Conservation (phyloP, 1,139 yeast species). For the Candida smagusa region DNA sequence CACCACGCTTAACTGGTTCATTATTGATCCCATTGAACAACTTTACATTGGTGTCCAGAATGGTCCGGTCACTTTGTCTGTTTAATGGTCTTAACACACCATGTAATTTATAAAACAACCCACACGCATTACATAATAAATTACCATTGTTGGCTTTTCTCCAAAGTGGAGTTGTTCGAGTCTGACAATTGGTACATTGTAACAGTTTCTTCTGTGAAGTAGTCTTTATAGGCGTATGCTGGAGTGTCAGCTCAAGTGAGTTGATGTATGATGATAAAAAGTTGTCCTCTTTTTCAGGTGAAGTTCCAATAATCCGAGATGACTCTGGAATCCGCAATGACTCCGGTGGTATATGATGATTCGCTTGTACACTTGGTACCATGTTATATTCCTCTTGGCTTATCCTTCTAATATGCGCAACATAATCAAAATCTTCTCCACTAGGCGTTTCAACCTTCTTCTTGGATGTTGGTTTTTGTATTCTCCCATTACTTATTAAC, state of each 20-base stretch:
- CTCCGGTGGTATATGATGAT: neutral
- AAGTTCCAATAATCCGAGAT: neutral
- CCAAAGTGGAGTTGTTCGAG: conserved; percentile 48
- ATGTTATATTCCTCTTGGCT: conserved; percentile 36
- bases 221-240: conserved; percentile 1
- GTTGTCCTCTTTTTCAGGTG: conserved; percentile 14
- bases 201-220: conserved; percentile 22
- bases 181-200: conserved; percentile 45
- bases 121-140: conserved; percentile 47
- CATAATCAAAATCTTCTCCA: conserved; percentile 46
- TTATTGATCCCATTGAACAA: conserved; percentile 20
- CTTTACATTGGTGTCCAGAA: conserved; percentile 10
- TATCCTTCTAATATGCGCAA: conserved; percentile 44
- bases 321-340: neutral
- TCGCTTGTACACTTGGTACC: no score
- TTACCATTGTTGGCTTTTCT: conserved; percentile 44
- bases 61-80: conserved; percentile 10
- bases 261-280: conserved; percentile 40
- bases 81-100: conserved; percentile 44
- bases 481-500: conserved; percentile 12
- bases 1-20: neutral
- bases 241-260: conserved; percentile 35
- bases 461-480: conserved; percentile 9
- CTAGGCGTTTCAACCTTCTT: conserved; percentile 22
- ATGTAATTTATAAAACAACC: conserved; percentile 44